Conservation (phyloP, 768 basidiomycete genomes). For the Naematelia aurantialba region DNA sequence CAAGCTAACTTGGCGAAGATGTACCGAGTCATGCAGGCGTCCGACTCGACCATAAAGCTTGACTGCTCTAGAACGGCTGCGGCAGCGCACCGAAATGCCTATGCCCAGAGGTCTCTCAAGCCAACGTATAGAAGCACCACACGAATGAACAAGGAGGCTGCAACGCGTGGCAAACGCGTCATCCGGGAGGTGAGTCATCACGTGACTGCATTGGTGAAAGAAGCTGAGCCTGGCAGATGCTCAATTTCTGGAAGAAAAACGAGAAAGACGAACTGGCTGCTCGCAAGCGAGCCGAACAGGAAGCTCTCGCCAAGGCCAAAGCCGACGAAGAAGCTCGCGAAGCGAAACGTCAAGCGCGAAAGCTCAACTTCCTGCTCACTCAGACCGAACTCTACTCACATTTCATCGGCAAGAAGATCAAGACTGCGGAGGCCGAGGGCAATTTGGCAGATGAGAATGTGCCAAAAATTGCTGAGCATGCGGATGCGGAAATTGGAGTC, state of each 20-base stretch:
- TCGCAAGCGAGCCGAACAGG: conserved; percentile 89
- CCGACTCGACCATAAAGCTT: conserved; percentile 24
- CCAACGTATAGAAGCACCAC: conserved; percentile 21
- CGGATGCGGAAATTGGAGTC: conserved; percentile 51
- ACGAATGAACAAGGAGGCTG: conserved; percentile 35
- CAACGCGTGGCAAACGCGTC: conserved; percentile 34
- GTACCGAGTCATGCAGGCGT: conserved; percentile 37
- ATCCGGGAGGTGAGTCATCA: conserved; percentile 34
- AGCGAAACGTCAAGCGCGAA: conserved; percentile 85
- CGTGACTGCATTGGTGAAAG: not conserved
- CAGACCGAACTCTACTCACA: conserved; percentile 98
- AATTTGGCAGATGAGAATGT: conserved; percentile 38
- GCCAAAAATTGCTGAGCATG: conserved; percentile 5
- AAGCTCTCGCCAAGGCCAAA: conserved; percentile 56
- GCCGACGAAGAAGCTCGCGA: conserved; percentile 59
- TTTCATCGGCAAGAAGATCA: conserved; percentile 91
- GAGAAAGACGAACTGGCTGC: conserved; percentile 93
- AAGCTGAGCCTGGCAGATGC: conserved; percentile 59
- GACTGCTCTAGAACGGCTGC: conserved; percentile 21
- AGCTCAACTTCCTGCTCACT: conserved; percentile 96
- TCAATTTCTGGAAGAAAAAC: conserved; percentile 95
- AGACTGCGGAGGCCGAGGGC: conserved; percentile 52
- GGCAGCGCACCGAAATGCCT: conserved; percentile 31
- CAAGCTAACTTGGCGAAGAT: conserved; percentile 16
- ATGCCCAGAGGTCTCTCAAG: conserved; percentile 25